These are phyloP conservation scores for Taphrina deformans DNA, from an alignment of 1,139 yeast genomes.

Conservation along the genomic window DNA sequence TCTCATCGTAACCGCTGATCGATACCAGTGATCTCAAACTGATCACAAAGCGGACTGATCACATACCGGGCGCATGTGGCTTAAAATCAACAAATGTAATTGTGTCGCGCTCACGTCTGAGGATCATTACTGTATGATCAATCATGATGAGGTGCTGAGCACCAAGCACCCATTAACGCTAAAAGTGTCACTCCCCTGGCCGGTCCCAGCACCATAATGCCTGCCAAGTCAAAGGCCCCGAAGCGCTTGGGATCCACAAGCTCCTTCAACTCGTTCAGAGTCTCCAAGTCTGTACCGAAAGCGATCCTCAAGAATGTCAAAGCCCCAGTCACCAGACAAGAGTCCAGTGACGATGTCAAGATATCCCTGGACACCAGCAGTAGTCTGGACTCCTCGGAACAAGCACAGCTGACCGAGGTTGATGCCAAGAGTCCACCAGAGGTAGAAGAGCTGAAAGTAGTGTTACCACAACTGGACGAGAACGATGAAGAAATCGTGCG, in stretches of 20 bases:
- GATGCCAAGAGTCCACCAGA: not conserved
- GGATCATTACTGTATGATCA: too few species aligned
- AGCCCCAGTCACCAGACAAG: not conserved
- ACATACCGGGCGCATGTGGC: not conserved
- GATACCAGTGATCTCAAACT: not conserved
- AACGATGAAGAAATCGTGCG: not conserved
- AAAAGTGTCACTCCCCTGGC: too few species aligned
- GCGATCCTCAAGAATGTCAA: slow-evolving; percentile 1
- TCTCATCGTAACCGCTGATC: not conserved
- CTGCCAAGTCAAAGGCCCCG: slow-evolving; percentile 1
- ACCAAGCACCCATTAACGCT: not conserved
- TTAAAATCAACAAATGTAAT: not conserved
- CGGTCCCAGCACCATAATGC: not conserved
- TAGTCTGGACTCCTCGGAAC: not conserved
- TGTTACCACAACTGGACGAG: slow-evolving; percentile 10
- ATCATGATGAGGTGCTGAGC: not conserved
- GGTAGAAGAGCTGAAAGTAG: not conserved
- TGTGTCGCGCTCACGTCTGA: slow-evolving; percentile 10
- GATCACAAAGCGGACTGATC: not conserved
- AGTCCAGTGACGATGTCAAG: not conserved
- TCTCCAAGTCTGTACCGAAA: slow-evolving; percentile 1
- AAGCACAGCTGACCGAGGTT: not conserved
- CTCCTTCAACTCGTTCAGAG: slow-evolving; percentile 12
- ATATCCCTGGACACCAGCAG: not conserved
- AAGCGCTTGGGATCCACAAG: slow-evolving; percentile 1